Base-by-base conservation (phyloP, 495 filamentous ascomycete genomes). In the Aspergillus carlsbadensis region DNA sequence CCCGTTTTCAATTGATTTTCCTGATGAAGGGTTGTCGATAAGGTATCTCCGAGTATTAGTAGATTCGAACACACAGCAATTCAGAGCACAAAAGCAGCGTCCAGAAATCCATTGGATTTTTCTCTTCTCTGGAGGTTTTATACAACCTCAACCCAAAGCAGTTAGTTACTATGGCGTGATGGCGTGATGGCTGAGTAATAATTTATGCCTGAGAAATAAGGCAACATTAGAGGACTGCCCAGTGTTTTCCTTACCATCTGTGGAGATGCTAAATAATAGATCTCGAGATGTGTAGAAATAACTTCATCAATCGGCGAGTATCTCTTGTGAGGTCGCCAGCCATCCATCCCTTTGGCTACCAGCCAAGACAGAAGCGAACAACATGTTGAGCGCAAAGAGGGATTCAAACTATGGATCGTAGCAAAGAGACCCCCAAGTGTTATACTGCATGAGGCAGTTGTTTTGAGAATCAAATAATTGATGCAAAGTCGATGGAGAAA, bases 101-200 rank as follows among this genome's bases (percentile, higher is more conserved):
- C 24, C 22, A n/a, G n/a, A n/a, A 10, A 47, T 11, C 6, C 5
- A 42, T 42, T 46, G 13, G n/a, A 18, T 22, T 48, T 41, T 56
- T 35, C 42, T 31, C 41, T 45, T 54, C 46, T 46, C 47, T 48
- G 37, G 58, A 43, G 31, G 22, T 34, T 57, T 57, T 58, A 59
- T 54, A 58, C 50, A 58, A 54, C 39, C 54, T 56, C 49, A 21
- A 10, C 60, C 60, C 52, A 57, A 68, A 51, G 62, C 52, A 60
- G 65, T 61, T 65, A 68, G 59, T 29, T n/a, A n/a, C n/a, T n/a
- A n/a, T n/a, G n/a, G 26, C 29, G 31, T 44, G 52, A 63, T 63
- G 58, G 62, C 65, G 64, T 63, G 60, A 61, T 66, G 36, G 31
- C 10, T 18, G 11, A 10, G 8, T 60, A 47, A 44, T 65, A 59